Percentiles rank a stretch among this genome's conserved stretches.
phyloP scores from a whole-genome alignment of 495 filamentous ascomycete genomes.

The Geopyxis carbonaria region DNA sequence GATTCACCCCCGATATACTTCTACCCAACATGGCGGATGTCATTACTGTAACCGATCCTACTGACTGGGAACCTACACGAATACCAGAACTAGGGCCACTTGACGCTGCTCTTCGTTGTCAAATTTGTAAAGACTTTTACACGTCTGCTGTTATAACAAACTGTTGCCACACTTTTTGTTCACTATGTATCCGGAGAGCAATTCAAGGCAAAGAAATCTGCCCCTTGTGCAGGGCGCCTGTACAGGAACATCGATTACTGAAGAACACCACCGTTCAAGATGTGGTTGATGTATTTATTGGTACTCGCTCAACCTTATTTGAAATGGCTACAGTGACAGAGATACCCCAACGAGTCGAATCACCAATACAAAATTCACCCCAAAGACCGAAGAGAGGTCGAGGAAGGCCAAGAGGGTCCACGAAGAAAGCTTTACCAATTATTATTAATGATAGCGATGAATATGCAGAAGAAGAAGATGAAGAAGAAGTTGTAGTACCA shows the following conservation, averaged over 20 bases:
- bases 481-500: constrained; percentile 3
- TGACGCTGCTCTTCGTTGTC: constrained; percentile 76
- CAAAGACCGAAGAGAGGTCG: neutral
- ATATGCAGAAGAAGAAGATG: neutral
- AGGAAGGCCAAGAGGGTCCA: neutral
- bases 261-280: constrained; percentile 72
- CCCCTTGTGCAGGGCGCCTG: constrained; percentile 56
- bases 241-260: constrained; percentile 69
- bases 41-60: constrained; percentile 59
- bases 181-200: constrained; percentile 74
- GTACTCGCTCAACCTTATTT: constrained; percentile 43
- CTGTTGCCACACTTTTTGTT: constrained; percentile 95
- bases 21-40: neutral
- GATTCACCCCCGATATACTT: no score
- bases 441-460: neutral
- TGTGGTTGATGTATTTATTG: constrained; percentile 61
- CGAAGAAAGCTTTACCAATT: neutral
- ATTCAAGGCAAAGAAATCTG: constrained; percentile 69
- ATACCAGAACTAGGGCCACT: constrained; percentile 54
- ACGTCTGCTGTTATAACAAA: constrained; percentile 82
- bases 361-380: neutral
- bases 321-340: constrained; percentile 34
- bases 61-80: constrained; percentile 79
- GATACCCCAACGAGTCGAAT: neutral
- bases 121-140: constrained; percentile 97